Percentiles rank a stretch among this genome's conserved stretches.
phyloP scores from a whole-genome alignment of 2,329 filamentous ascomycete genomes.

The Penicillium palitans region DNA sequence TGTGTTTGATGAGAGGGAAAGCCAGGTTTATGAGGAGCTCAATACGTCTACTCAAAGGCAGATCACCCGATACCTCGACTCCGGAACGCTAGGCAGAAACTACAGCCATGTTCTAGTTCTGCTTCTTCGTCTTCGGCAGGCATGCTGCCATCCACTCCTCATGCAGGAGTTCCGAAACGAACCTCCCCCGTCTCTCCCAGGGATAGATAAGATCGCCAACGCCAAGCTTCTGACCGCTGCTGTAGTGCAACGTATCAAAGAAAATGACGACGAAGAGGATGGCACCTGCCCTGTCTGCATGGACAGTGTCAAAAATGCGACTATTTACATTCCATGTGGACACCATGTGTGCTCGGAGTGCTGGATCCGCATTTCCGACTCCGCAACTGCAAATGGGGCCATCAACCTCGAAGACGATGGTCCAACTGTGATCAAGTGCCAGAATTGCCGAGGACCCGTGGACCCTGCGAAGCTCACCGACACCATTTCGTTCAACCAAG shows the following conservation, averaged over 20 bases:
- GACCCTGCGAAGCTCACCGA: conserved; percentile 71
- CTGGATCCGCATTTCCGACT: conserved; percentile 67
- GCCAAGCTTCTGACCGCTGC: conserved; percentile 60
- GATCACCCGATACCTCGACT: conserved; percentile 75
- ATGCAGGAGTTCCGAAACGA: conserved; percentile 65
- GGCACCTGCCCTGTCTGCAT: conserved; percentile 72
- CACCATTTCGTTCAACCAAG: conserved; percentile 69
- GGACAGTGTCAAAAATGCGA: conserved; percentile 71
- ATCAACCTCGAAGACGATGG: conserved; percentile 58
- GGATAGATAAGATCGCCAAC: conserved; percentile 60
- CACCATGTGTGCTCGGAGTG: conserved; percentile 79
- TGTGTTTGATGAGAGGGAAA: conserved; percentile 66
- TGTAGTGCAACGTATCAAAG: conserved; percentile 67
- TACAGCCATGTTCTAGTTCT: conserved; percentile 81
- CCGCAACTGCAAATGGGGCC: conserved; percentile 35
- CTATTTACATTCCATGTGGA: conserved; percentile 79
- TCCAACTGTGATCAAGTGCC: conserved; percentile 62
- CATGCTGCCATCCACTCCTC: conserved; percentile 74
- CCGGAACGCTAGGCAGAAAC: conserved; percentile 66
- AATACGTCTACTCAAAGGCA: conserved; percentile 66
- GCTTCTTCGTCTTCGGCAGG: conserved; percentile 75
- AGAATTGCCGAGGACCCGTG: conserved; percentile 69
- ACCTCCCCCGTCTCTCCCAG: conserved; percentile 47
- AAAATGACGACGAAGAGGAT: conserved; percentile 61
- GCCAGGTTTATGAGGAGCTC: conserved; percentile 63